These are phyloP conservation scores for Juglanconis sp. DNA, from an alignment of 2,329 filamentous ascomycete genomes.

Conservation along the genomic window DNA sequence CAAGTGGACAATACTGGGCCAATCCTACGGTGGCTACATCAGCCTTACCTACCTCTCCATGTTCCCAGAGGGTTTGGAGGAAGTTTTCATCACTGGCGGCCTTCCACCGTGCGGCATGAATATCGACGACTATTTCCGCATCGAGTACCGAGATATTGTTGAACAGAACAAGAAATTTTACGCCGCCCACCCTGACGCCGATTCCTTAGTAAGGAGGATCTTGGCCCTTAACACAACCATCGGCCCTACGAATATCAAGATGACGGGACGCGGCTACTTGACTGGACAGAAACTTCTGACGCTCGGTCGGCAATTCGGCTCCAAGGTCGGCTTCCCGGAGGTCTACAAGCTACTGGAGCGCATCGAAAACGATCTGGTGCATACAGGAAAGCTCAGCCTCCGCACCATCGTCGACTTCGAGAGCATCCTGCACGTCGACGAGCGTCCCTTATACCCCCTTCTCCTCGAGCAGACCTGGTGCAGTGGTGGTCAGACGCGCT, in stretches of 20 bases:
- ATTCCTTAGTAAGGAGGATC: conserved; percentile 50
- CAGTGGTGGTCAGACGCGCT: conserved; percentile 53
- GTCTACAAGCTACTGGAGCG: conserved; percentile 9
- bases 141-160: conserved; percentile 55
- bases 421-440: conserved; percentile 51
- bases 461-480: conserved; percentile 70
- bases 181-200: conserved; percentile 61
- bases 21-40: conserved; percentile 74
- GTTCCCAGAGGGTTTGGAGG: conserved; percentile 57
- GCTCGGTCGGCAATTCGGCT: conserved; percentile 61
- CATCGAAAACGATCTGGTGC: conserved; percentile 22
- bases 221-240: neutral
- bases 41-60: conserved; percentile 68
- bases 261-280: conserved; percentile 40
- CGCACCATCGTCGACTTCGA: neutral
- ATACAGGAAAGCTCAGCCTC: neutral
- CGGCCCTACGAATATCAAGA: conserved; percentile 31
- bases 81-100: conserved; percentile 65
- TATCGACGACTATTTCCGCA: conserved; percentile 60
- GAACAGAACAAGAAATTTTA: conserved; percentile 64
- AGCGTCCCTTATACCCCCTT: conserved; percentile 63
- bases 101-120: conserved; percentile 59
- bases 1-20: conserved; percentile 68
- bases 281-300: conserved; percentile 58
- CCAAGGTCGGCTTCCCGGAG: conserved; percentile 5